Conservation (phyloP, 331 rosid species). For the Acacia concinna region DNA sequence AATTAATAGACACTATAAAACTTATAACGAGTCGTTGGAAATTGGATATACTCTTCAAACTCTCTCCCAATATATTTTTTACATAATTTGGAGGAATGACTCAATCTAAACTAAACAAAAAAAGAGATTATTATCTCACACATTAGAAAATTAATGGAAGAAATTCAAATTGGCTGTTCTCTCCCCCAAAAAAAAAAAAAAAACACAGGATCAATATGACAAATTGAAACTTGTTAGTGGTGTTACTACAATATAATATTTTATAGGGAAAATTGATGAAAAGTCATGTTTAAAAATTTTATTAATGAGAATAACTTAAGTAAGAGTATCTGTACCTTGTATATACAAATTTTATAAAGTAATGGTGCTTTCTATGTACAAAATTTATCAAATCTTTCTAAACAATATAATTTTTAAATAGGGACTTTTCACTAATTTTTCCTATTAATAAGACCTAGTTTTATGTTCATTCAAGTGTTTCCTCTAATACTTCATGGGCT, state of each 20-base stretch:
- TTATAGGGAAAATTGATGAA: too few relatives aligned
- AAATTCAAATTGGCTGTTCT: background rate
- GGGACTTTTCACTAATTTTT: too few relatives aligned
- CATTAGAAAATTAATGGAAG: background rate
- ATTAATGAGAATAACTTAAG: too few relatives aligned
- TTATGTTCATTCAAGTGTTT: background rate
- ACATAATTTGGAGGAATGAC: background rate
- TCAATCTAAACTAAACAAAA: background rate
- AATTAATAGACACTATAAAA: too few relatives aligned
- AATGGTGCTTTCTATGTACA: too few relatives aligned
- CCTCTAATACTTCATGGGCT: background rate
- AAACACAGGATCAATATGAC: background rate
- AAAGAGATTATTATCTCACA: background rate
- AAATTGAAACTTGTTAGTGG: background rate
- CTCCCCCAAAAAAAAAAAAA: background rate
- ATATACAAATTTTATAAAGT: too few relatives aligned
- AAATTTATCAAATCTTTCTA: too few relatives aligned
- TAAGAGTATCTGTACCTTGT: too few relatives aligned
- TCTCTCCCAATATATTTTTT: background rate
- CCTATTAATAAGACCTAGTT: background rate
- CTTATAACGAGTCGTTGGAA: background rate
- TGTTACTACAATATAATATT: too few relatives aligned
- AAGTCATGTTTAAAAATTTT: too few relatives aligned
- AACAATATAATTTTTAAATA: too few relatives aligned
- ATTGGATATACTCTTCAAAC: background rate